These are phyloP conservation scores for Nemania diffusa DNA, from an alignment of 2,329 filamentous ascomycete species.

Conservation along the genomic window DNA sequence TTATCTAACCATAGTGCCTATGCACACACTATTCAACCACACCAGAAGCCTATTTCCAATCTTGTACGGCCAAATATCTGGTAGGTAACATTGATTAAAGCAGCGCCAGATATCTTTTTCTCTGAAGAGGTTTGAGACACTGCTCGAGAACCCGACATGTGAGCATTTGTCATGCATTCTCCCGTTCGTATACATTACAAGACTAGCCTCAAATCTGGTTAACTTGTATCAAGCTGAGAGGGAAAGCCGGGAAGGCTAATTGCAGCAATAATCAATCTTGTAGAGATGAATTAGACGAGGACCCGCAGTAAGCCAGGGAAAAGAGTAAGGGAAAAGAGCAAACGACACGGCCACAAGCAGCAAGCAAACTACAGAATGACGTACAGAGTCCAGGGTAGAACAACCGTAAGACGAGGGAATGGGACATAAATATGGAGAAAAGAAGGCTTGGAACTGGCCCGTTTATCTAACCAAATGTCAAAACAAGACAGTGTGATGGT, in stretches of 20 bases:
- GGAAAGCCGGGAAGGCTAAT: not conserved
- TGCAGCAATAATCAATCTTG: not conserved
- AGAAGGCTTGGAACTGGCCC: too few relatives aligned
- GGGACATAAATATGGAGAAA: constrained; percentile 18
- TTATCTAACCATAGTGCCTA: not conserved
- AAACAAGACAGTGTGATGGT: constrained; percentile 13
- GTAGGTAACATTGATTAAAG: not conserved
- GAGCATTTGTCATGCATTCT: not conserved
- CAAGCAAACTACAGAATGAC: constrained; percentile 4
- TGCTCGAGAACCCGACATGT: not conserved
- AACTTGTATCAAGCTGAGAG: too few relatives aligned
- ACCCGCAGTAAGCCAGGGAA: not conserved
- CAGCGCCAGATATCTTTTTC: not conserved
- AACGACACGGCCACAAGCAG: constrained; percentile 2
- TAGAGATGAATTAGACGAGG: constrained; percentile 2
- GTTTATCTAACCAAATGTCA: constrained; percentile 7
- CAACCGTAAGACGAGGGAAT: constrained; percentile 22
- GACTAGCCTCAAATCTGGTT: too few relatives aligned
- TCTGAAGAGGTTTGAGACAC: not conserved
- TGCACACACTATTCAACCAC: not conserved
- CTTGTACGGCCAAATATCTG: not conserved
- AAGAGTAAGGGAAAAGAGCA: not conserved
- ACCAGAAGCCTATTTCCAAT: not conserved
- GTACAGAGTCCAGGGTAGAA: constrained; percentile 13
- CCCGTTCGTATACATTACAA: too few relatives aligned